Base-by-base conservation (phyloP, 139 green algal genomes). In the Volvox reticuliferus region DNA sequence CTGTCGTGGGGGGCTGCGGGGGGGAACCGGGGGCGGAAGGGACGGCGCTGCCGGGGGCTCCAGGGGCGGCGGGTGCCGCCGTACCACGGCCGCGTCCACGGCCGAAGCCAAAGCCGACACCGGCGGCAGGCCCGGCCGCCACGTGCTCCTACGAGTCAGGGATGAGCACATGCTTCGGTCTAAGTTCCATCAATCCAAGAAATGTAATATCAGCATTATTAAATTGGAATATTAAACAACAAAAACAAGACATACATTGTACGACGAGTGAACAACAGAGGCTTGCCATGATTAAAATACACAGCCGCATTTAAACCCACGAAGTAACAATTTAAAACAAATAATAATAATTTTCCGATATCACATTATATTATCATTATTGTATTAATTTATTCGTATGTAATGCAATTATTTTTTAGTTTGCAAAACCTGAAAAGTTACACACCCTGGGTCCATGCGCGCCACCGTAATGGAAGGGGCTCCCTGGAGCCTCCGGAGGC, bases 101-200 rank as follows among this genome's bases (percentile, higher is more conserved):
- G 0, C 85, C 85, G 28, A 89, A 89, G 44, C 85, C 85, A 55
- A 82, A 82, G 65, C 83, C 83, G 24, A 37, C 33, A 22, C 85
- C 85, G 19, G 44, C 16, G 19, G 17, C 24, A 20, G 85, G 85
- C 2, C 85, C 85, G 5, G 50, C 85, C 1, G 85, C 85, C 37
- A 89, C 85, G 28, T 89, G 85, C 69, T 89, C 85, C 85, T 89
- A 67, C 37, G n/a, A n/a, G n/a, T n/a, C n/a, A n/a, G n/a, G n/a
- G n/a, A n/a, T n/a, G n/a, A n/a, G n/a, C n/a, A n/a, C n/a, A n/a
- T n/a, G n/a, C n/a, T n/a, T n/a, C n/a, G n/a, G n/a, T n/a, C n/a
- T n/a, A n/a, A n/a, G n/a, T n/a, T n/a, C n/a, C n/a, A n/a, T n/a
- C n/a, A n/a, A n/a, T n/a, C n/a, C n/a, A n/a, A n/a, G n/a, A n/a